Base-by-base conservation (phyloP, 768 basidiomycete species). In the Macrolepiota fuliginosa region DNA sequence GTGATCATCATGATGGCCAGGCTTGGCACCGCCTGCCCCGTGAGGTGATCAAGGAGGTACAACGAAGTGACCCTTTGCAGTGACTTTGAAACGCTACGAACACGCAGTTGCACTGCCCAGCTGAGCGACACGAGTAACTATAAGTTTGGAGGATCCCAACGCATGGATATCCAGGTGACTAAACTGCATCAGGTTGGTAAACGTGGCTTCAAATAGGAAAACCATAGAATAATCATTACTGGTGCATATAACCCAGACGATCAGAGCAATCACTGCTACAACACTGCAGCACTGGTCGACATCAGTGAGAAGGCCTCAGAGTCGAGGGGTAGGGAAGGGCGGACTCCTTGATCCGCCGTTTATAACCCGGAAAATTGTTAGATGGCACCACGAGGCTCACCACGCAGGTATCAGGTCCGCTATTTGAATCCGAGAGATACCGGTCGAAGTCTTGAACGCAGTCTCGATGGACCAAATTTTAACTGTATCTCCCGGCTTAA, bases 91-190 rank as follows among this genome's bases (percentile, higher is more conserved):
- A 32, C n/a, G n/a, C 7, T 32, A 32, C 29, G 29, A 32, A 32
- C 3, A 32, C 7, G 29, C 7, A 32, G 29, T 3, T 32, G n/a
- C n/a, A n/a, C n/a, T n/a, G n/a, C n/a, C n/a, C n/a, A 32, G 75
- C 67, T 86, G 84, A 62, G 83, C 76, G 1, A 82, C 83, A 66
- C 80, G 84, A 1, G 81, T 83, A 45, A 82, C 75, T n/a, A 79
- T 81, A 52, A 87, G 67, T 73, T 86, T 86, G 22, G 83, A 79
- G 71, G 85, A 87, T 72, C 87, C 82, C 62, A 82, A 63, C 67
- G 79, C 72, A 68, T 82, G 80, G 4, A 67, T 70, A 68, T 75
- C 80, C 46, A 74, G 76, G 66, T 7, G 29, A 32, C 29, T 3
- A 32, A 7, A 32, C 29, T 7, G 29, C 29, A 7, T 7, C 7